phyloP scores from a whole-genome alignment of 1,139 yeast genomes.

The Keqinozyma sinolaborantium region DNA sequence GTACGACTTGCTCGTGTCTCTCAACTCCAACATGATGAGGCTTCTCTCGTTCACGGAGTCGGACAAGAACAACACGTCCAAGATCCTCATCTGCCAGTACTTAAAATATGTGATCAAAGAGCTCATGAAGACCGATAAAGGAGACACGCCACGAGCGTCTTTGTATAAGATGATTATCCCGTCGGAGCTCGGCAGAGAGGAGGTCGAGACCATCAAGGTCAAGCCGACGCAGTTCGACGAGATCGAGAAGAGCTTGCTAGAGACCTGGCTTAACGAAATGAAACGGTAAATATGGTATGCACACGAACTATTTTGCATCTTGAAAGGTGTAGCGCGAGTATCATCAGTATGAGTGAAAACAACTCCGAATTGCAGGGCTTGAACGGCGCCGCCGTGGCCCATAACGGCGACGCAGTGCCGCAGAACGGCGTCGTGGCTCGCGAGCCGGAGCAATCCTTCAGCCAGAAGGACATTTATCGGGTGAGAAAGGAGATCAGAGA shows the following conservation, averaged over 20 bases:
- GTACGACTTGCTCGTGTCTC: slow-evolving; percentile 28
- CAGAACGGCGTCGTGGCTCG: too few species aligned
- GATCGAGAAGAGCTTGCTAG: slow-evolving; percentile 40
- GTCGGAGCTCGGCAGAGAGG: slow-evolving; percentile 19
- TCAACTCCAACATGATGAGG: slow-evolving; percentile 27
- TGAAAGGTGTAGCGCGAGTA: not conserved
- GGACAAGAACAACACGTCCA: slow-evolving; percentile 17
- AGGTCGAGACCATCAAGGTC: slow-evolving; percentile 6
- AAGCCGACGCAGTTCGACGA: slow-evolving; percentile 31
- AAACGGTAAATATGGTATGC: slow-evolving; percentile 4
- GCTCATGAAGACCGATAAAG: slow-evolving; percentile 18
- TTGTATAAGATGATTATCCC: slow-evolving; percentile 35
- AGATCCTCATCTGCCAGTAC: slow-evolving; percentile 36
- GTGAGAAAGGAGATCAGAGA: slow-evolving; percentile 1
- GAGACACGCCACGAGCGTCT: slow-evolving; percentile 12
- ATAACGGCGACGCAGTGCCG: too few species aligned
- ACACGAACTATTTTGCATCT: too few species aligned
- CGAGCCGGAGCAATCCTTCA: not conserved
- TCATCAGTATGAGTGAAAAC: too few species aligned
- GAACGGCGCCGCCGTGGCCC: too few species aligned
- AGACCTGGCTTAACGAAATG: slow-evolving; percentile 44
- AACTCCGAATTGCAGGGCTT: too few species aligned
- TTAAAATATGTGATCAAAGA: slow-evolving; percentile 41
- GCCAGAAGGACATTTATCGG: not conserved
- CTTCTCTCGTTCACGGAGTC: slow-evolving; percentile 22